A percentile compares a stretch with the other conserved stretches of the same genome.
Evolutionary conservation across 768 basidiomycete species (phyloP).

Genomic region (Suillus subaureus): DNA sequence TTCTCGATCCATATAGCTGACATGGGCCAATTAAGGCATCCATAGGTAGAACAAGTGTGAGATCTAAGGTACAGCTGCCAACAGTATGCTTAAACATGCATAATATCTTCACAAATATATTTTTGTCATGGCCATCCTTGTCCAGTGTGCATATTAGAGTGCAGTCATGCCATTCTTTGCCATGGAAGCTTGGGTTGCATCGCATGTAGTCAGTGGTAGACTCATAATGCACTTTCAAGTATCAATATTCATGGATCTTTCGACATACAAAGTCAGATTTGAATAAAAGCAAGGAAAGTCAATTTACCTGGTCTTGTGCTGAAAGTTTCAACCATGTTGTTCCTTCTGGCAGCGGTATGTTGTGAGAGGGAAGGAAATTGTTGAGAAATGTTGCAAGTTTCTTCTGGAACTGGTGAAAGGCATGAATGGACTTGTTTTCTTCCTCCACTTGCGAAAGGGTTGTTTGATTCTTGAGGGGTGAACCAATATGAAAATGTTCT

Average conservation of each 20-base stretch:
- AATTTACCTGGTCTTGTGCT: background rate
- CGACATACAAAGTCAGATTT: too few relatives aligned
- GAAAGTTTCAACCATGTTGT: background rate
- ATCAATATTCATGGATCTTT: constrained; percentile 5
- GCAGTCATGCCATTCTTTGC: constrained; percentile 18
- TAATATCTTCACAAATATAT: constrained; percentile 11
- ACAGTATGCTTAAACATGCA: constrained; percentile 20
- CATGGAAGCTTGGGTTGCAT: constrained; percentile 20
- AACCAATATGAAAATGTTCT: background rate
- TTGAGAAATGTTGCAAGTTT: constrained; percentile 10
- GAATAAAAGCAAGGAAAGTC: background rate
- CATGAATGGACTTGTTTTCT: background rate
- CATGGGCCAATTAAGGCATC: constrained; percentile 13
- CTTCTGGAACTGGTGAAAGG: constrained; percentile 9
- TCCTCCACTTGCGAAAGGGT: constrained; percentile 4
- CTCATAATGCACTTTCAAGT: constrained; percentile 1
- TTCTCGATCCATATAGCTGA: constrained; percentile 27
- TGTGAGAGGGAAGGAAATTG: constrained; percentile 1
- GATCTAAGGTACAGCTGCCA: constrained; percentile 1
- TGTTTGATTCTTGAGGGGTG: background rate
- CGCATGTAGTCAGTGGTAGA: constrained; percentile 5
- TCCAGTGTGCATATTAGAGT: constrained; percentile 24
- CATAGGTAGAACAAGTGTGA: constrained; percentile 23
- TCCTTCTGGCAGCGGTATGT: constrained; percentile 1
- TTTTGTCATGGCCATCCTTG: background rate